Evolutionary conservation across 2,329 filamentous ascomycete species (phyloP), one percentile per base, ranked within the genome.

Genomic region (Aaosphaeria pasadenensis): DNA sequence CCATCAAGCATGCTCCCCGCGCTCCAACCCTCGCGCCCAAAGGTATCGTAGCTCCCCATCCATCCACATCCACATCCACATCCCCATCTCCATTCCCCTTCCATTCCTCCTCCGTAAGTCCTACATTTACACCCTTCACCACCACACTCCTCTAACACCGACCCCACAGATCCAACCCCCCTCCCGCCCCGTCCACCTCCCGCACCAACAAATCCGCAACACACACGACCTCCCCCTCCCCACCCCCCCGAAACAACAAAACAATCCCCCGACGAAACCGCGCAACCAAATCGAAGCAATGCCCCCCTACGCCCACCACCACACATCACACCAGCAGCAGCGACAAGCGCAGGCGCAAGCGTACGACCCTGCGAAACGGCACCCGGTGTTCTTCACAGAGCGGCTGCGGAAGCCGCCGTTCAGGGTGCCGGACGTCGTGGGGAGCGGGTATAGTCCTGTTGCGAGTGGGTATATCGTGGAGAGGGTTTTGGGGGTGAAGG

Each of bases 311-410:
- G 50, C 35, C 30, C 48, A 60, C n/a, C 11, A 52, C 49, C 55
- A 58, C 36, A 43, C 47, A 5, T 46, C 57, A 6, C 48, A 60
- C 38, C 50, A 58, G 17, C 53, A 54, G 36, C 33, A 9, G 33
- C 33, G 33, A n/a, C 50, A 32, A 43, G 41, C 65, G 17, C 52
- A 55, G 3, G 46, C 42, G 17, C 50, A 32, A 43, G 41, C 65
- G 5, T 80, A 78, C 61, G 78, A 87, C 63, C 74, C 81, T 7
- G 82, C 87, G 1, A 76, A 75, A 36, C 73, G 81, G 29, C 88
- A 91, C 56, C 88, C 88, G 0, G 87, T 89, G 1, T 91, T 91
- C 71, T 90, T 91, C 71, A 87, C 86, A 0, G 74, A 81, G 30
- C 77, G 77, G 44, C 71, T 89, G 44, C 79, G 79, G 49, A 81